Evolutionary conservation across 2,329 filamentous ascomycete genomes (phyloP).

Genomic region (Colletotrichum filicis): DNA sequence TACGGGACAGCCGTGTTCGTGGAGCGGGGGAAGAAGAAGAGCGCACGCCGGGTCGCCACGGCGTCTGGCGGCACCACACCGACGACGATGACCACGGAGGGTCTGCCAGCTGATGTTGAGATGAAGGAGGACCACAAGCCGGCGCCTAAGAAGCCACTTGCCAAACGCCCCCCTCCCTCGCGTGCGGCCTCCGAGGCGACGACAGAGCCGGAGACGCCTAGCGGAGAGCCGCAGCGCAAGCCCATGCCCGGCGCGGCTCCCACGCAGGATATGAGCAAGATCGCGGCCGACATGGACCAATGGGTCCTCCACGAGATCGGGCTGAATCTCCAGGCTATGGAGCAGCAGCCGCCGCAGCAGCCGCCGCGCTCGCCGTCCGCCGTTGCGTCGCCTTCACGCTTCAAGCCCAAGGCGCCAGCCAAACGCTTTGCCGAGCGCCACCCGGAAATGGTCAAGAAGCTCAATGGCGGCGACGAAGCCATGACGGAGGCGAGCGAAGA

Average conservation of each 20-base stretch:
- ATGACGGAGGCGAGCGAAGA: conserved; percentile 54
- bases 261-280: conserved; percentile 58
- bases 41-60: not conserved
- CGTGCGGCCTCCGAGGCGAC: not conserved
- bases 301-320: conserved; percentile 70
- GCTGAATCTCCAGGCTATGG: conserved; percentile 59
- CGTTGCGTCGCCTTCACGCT: conserved; percentile 47
- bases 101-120: not conserved
- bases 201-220: not conserved
- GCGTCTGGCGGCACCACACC: conserved; percentile 41
- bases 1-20: conserved; percentile 64
- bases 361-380: conserved; percentile 39
- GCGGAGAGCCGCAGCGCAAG: conserved; percentile 25
- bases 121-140: not conserved
- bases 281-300: conserved; percentile 66
- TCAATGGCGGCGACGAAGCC: conserved; percentile 43
- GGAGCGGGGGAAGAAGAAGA: conserved; percentile 59
- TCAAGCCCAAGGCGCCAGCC: conserved; percentile 66
- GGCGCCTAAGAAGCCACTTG: conserved; percentile 29
- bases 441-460: conserved; percentile 49
- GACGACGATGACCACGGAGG: conserved; percentile 29
- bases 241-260: conserved; percentile 45
- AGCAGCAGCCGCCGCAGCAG: conserved; percentile 41
- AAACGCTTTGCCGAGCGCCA: conserved; percentile 67
- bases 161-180: conserved; percentile 16